Evolutionary conservation across 192 early-diverging fungal species (phyloP), one percentile per base, ranked within the genome.

Genomic region (Entomortierella chlamydospora): DNA sequence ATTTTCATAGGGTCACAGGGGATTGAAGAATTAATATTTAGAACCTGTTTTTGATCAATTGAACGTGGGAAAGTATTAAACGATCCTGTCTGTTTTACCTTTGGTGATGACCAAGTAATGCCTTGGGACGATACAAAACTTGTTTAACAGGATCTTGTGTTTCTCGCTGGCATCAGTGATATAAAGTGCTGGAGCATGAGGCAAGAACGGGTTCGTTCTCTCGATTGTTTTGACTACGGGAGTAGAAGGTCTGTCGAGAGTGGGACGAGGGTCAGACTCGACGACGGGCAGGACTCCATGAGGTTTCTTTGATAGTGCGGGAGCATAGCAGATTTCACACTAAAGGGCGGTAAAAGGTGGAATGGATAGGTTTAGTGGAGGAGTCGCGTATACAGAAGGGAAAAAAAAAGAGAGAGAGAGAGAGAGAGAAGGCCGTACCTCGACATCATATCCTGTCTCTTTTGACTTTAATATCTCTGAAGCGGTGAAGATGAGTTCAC

Each of bases 81-180:
- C n/a, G 25, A 25, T 50, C 22, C 17, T 17, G 22, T 10, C 22
- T 50, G 17, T 50, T 26, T 68, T 81, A 88, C 88, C 85, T 80
- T 90, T 90, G 0, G 89, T 89, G 9, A 87, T 76, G 29, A 90
- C 41, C 4, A 90, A 61, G 20, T 87, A 58, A 65, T 90, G 89
- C 2, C 81, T 51, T 5, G 87, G 85, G 33, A 89, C 79, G 39
- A 89, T 70, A 33, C 83, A 81, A 70, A 82, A 90, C 61, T 90
- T 90, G 73, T 90, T 90, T 23, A 90, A 68, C 10, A 90, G 34
- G 30, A 89, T 54, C 51, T 77, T 70, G 60, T 83, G 70, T 37
- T 84, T 65, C 0, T 82, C 72, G 33, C 81, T 58, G 4, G 57
- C 59, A 53, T 89, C 83, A 13, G 76, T 42, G 0, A 90, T 82